Evolutionary conservation across 495 filamentous ascomycete species (phyloP).

Genomic region (Oleoguttula mirabilis): DNA sequence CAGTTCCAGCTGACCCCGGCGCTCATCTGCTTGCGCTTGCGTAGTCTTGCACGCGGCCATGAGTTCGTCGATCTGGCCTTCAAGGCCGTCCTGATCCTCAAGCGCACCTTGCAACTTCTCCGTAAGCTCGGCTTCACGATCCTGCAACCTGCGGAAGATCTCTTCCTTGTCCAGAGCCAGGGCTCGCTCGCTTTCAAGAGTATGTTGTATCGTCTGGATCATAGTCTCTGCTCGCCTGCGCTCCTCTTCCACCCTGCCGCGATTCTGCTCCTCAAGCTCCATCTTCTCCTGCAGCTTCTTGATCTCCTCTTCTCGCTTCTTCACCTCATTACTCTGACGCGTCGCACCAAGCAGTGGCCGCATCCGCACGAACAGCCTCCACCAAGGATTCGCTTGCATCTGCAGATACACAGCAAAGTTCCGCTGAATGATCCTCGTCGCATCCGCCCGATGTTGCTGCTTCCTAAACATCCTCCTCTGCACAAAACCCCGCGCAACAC

Average conservation of each 20-base stretch:
- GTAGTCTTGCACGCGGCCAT: conserved; percentile 81
- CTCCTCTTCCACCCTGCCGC: conserved; percentile 81
- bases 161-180: conserved; percentile 96
- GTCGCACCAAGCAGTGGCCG: conserved; percentile 88
- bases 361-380: conserved; percentile 91
- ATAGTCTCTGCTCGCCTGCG: conserved; percentile 75
- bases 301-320: conserved; percentile 88
- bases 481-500: conserved; percentile 75
- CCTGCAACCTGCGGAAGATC: conserved; percentile 89
- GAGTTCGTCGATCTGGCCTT: conserved; percentile 83
- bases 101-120: conserved; percentile 90
- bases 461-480: conserved; percentile 83
- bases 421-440: conserved; percentile 83
- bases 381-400: conserved; percentile 88
- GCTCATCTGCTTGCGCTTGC: conserved; percentile 71
- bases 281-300: conserved; percentile 72
- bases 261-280: conserved; percentile 49
- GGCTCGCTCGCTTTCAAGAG: conserved; percentile 85
- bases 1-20: conserved; percentile 75
- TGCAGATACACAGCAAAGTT: conserved; percentile 85
- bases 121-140: conserved; percentile 72
- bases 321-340: conserved; percentile 78
- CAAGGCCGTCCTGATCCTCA: conserved; percentile 85
- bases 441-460: conserved; percentile 83
- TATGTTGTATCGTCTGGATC: conserved; percentile 79